phyloP scores from a whole-genome alignment of 768 basidiomycete species.

The Astraeus odoratus region DNA sequence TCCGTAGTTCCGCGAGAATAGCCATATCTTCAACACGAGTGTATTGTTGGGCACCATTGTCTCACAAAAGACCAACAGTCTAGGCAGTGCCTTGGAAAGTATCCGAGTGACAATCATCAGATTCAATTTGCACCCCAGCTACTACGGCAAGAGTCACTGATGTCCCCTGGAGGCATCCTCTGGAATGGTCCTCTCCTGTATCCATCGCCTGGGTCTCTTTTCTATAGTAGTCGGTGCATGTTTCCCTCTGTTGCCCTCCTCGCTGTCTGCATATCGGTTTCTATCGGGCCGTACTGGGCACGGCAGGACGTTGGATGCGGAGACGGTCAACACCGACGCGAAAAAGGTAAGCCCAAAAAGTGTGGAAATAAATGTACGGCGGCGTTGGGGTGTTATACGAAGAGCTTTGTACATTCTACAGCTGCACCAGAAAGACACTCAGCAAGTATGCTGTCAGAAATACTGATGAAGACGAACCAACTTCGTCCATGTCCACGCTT shows the following conservation, averaged over 20 bases:
- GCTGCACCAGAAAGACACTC: neutral
- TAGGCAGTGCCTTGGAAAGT: neutral
- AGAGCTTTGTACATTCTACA: constrained; percentile 55
- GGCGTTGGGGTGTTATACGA: constrained; percentile 48
- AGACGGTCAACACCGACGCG: constrained; percentile 72
- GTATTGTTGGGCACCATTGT: neutral
- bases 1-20: neutral
- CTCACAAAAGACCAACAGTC: neutral
- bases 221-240: constrained; percentile 38
- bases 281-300: constrained; percentile 67
- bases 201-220: constrained; percentile 71
- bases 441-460: neutral
- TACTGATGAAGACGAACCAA: constrained; percentile 10
- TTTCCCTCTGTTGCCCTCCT: constrained; percentile 22
- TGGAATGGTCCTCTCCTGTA: constrained; percentile 52
- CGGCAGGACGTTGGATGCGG: constrained; percentile 70
- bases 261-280: constrained; percentile 52
- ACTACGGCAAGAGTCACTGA: neutral
- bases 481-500: constrained; percentile 20
- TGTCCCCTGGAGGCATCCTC: constrained; percentile 9
- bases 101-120: neutral
- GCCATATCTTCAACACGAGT: neutral
- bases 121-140: neutral
- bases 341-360: constrained; percentile 79
- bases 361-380: constrained; percentile 67